Base-by-base conservation (phyloP, 169 alveolate genomes). In the Plasmodium cynomolgi region DNA sequence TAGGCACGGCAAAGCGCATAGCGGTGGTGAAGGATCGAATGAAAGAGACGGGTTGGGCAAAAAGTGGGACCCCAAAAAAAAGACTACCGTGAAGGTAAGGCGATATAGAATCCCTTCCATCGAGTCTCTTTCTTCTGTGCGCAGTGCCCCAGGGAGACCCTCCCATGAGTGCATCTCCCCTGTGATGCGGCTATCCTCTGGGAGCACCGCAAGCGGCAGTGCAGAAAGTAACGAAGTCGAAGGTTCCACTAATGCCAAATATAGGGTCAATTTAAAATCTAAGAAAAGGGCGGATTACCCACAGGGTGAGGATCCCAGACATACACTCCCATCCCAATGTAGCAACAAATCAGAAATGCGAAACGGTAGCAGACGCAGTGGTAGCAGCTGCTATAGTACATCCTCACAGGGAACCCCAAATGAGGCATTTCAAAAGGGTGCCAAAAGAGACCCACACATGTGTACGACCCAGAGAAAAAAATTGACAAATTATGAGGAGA, bases 51-150 rank as follows among this genome's bases (percentile, higher is more conserved):
- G n/a, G 77, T 68, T 68, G 37, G 77, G 37, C 11, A 33, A 68
- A 68, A 26, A 6, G 7, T 26, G 77, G 77, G 77, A 68, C 77
- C 23, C 62, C 7, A 9, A 68, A 26, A 68, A 68, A 68, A 68
- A 68, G 77, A 68, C 77, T 9, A 68, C 37, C 41, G 77, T 68
- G 31, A 68, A 68, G 31, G 77, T 68, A 68, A 68, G 77, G 77
- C 2, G 3, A 29, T 68, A 68, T 29, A 68, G 77, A 68, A 68
- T 68, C n/a, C 37, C 15, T 11, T 68, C 77, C 41, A 29, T 68
- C 20, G 77, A 68, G 41, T 68, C 77, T 2, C 31, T 68, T 29
- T 23, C 37, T 26, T 68, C 77, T 23, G 77, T 26, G 77, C 31
- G 7, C 8, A 68, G 77, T 68, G 37, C n/a, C 77, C 77, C 77